Conservation (phyloP, 768 basidiomycete species). For the Leccinum broughii region DNA sequence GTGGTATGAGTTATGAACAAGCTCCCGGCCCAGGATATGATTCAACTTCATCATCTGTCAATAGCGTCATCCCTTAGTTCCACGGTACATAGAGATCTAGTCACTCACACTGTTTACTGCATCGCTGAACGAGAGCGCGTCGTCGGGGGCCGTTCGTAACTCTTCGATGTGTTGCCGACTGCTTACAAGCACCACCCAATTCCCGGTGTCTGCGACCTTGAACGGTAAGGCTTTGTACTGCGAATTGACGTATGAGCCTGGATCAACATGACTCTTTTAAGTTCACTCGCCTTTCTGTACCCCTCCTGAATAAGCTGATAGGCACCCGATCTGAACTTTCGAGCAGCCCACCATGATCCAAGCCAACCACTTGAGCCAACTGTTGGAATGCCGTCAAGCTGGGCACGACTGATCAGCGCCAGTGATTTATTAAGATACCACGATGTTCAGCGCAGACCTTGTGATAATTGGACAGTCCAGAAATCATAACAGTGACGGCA, state of each 20-base stretch:
- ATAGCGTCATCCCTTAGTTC: neutral
- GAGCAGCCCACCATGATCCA: too few relatives aligned
- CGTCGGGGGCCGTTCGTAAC: too few relatives aligned
- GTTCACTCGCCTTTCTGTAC: neutral
- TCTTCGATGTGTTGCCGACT: too few relatives aligned
- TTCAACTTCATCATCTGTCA: conserved; percentile 38
- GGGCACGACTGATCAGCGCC: neutral
- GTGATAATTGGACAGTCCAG: conserved; percentile 5
- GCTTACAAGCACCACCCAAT: too few relatives aligned
- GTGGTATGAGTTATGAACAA: conserved; percentile 35
- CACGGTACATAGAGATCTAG: too few relatives aligned
- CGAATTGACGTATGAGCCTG: neutral
- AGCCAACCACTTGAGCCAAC: conserved; percentile 23
- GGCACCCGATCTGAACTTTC: conserved; percentile 13
- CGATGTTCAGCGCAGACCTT: neutral
- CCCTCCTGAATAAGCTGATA: conserved; percentile 30
- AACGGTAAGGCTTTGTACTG: neutral
- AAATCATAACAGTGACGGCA: conserved; percentile 4
- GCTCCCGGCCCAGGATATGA: conserved; percentile 39
- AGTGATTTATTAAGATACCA: too few relatives aligned
- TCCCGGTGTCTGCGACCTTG: neutral
- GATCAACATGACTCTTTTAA: neutral
- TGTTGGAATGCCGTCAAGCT: conserved; percentile 35
- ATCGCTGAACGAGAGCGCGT: too few relatives aligned
- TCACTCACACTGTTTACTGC: too few relatives aligned